Conservation (phyloP, 495 filamentous ascomycete species). For the Penicillium nucicola region DNA sequence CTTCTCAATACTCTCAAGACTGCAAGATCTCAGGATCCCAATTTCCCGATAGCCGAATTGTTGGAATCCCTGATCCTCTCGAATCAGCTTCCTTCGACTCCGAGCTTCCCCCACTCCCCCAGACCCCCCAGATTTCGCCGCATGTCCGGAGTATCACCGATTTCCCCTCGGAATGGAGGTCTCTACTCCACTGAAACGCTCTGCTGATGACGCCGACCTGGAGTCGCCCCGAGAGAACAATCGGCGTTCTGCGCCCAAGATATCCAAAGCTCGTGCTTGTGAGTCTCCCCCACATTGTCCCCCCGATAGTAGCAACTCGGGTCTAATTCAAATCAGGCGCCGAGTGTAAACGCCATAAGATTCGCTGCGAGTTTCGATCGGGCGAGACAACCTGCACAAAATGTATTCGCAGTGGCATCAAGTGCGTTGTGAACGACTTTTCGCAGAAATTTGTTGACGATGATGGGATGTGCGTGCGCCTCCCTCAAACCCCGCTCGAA, state of each 20-base stretch:
- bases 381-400: constrained; percentile 44
- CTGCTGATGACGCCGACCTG: constrained; percentile 38
- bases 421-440: constrained; percentile 48
- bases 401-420: constrained; percentile 45
- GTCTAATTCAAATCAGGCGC: constrained; percentile 28
- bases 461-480: constrained; percentile 38
- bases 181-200: constrained; percentile 38
- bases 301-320: background rate
- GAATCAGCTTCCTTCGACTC: background rate
- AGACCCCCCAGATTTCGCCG: constrained; percentile 11
- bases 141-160: constrained; percentile 35
- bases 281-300: constrained; percentile 20
- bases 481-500: background rate
- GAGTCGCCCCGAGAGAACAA: constrained; percentile 28
- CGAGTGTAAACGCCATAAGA: constrained; percentile 49
- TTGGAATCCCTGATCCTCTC: background rate
- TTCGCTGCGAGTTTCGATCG: constrained; percentile 43
- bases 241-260: constrained; percentile 28
- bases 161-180: constrained; percentile 16
- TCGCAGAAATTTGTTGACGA: constrained; percentile 50
- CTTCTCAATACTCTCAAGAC: too few relatives aligned
- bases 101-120: constrained; percentile 9
- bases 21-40: too few relatives aligned
- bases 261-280: constrained; percentile 50
- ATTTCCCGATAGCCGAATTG: too few relatives aligned